A percentile compares a stretch with the other conserved stretches of the same genome.
These are phyloP conservation scores for Aspergillus transmontanensis DNA, from an alignment of 2,329 filamentous ascomycete species.

Conservation along the genomic window DNA sequence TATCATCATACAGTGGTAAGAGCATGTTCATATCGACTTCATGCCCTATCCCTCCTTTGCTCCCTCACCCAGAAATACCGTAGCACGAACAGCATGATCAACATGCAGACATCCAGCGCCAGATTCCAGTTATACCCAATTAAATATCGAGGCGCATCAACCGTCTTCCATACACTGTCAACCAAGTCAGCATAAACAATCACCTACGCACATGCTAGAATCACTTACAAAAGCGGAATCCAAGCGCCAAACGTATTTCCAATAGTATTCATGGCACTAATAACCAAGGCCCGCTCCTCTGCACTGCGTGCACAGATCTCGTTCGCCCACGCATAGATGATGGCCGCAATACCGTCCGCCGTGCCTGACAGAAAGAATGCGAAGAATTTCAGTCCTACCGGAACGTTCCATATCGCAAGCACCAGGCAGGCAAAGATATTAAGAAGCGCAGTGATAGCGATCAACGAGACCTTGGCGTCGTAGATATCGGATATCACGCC, in stretches of 20 bases:
- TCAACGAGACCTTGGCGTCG: conserved; percentile 3
- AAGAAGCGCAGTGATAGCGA: neutral
- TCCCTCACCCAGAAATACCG: conserved; percentile 21
- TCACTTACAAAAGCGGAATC: conserved; percentile 28
- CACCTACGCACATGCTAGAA: neutral
- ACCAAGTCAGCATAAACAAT: neutral
- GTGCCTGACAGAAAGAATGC: conserved; percentile 20
- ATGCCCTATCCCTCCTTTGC: conserved; percentile 10
- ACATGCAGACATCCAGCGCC: conserved; percentile 32
- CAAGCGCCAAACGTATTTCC: conserved; percentile 35
- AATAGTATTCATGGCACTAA: conserved; percentile 33
- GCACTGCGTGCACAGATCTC: conserved; percentile 37
- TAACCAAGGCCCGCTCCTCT: conserved; percentile 26
- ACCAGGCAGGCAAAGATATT: conserved; percentile 3
- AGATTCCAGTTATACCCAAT: conserved; percentile 34
- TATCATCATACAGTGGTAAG: neutral
- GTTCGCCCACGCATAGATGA: conserved; percentile 28
- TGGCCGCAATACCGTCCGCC: conserved; percentile 24
- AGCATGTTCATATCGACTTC: neutral
- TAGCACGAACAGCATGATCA: conserved; percentile 24
- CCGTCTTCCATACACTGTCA: conserved; percentile 30
- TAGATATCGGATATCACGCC: conserved; percentile 6
- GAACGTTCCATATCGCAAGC: conserved; percentile 2
- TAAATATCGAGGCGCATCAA: conserved; percentile 31
- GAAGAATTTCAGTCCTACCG: conserved; percentile 6